Percentiles rank a stretch among this genome's conserved stretches.
Evolutionary conservation across 1,284 basidiomycete species (phyloP).

Genomic region (Rhodotorula sp.): DNA sequence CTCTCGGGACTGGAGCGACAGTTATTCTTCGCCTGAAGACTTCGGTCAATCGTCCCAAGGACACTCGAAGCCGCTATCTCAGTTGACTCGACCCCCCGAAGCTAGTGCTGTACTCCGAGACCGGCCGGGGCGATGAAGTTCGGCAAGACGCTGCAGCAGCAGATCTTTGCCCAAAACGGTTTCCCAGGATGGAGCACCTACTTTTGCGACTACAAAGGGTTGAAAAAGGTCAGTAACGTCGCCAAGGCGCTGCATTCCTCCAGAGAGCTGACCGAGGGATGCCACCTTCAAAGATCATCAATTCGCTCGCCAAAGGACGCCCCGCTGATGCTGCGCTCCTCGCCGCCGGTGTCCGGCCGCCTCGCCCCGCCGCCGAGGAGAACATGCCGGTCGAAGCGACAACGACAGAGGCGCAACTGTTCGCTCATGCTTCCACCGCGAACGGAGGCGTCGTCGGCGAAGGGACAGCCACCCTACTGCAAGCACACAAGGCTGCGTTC

Average conservation of each 20-base stretch:
- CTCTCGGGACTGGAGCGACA: too few relatives aligned
- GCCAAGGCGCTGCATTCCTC: too few relatives aligned
- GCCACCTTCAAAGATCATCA: constrained; percentile 69
- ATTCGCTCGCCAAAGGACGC: constrained; percentile 87
- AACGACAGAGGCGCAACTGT: constrained; percentile 37
- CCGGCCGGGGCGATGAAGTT: constrained; percentile 62
- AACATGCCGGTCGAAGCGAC: constrained; percentile 34
- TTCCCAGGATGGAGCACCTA: constrained; percentile 94
- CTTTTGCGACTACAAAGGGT: constrained; percentile 97
- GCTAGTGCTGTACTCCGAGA: neutral
- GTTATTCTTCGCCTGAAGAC: too few relatives aligned
- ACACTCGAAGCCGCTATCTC: neutral
- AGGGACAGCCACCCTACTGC: constrained; percentile 56
- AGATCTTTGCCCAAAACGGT: constrained; percentile 58
- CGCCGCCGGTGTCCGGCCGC: constrained; percentile 75
- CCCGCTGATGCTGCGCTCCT: constrained; percentile 85
- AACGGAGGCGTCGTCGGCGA: constrained; percentile 27
- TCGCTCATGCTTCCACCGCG: constrained; percentile 31
- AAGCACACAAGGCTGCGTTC: constrained; percentile 94
- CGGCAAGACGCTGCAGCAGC: constrained; percentile 94
- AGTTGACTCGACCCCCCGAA: neutral
- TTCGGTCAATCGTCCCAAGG: neutral
- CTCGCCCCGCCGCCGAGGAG: constrained; percentile 33
- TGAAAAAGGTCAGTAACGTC: constrained; percentile 65
- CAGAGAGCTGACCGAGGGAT: too few relatives aligned